Conservation (phyloP, 768 basidiomycete genomes). For the Kwoniella shandongensis region DNA sequence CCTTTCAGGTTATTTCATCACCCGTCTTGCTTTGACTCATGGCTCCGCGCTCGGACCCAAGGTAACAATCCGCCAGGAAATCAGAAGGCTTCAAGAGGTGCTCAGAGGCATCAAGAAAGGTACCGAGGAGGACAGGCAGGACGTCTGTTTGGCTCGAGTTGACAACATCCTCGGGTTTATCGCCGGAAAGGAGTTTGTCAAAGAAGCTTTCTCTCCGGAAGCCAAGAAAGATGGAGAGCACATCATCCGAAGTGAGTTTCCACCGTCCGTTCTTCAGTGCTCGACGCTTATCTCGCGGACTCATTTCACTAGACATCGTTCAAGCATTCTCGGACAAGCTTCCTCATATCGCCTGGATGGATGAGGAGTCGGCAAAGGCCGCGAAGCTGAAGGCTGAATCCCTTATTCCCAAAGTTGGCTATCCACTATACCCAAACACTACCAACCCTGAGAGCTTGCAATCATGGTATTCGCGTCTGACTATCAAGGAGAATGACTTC, state of each 20-base stretch:
- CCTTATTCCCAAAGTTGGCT: constrained; percentile 89
- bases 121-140: constrained; percentile 74
- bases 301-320: constrained; percentile 61
- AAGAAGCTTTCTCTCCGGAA: constrained; percentile 58
- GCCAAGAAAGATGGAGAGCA: constrained; percentile 77
- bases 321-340: constrained; percentile 78
- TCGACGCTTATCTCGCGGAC: constrained; percentile 7
- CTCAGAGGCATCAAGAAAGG: constrained; percentile 85
- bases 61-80: constrained; percentile 76
- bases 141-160: constrained; percentile 74
- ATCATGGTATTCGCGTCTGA: constrained; percentile 68
- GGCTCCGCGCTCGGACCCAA: constrained; percentile 66
- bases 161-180: constrained; percentile 81
- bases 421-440: constrained; percentile 82
- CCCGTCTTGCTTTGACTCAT: constrained; percentile 68
- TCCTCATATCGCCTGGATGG: constrained; percentile 83
- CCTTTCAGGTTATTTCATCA: constrained; percentile 81
- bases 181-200: constrained; percentile 78
- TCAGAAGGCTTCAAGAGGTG: constrained; percentile 67
- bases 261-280: neutral
- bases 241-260: constrained; percentile 73
- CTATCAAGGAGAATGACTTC: constrained; percentile 68
- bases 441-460: constrained; percentile 66
- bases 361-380: constrained; percentile 71
- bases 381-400: constrained; percentile 84